Conservation (phyloP, 768 basidiomycete genomes). For the Kwoniella europaea region DNA sequence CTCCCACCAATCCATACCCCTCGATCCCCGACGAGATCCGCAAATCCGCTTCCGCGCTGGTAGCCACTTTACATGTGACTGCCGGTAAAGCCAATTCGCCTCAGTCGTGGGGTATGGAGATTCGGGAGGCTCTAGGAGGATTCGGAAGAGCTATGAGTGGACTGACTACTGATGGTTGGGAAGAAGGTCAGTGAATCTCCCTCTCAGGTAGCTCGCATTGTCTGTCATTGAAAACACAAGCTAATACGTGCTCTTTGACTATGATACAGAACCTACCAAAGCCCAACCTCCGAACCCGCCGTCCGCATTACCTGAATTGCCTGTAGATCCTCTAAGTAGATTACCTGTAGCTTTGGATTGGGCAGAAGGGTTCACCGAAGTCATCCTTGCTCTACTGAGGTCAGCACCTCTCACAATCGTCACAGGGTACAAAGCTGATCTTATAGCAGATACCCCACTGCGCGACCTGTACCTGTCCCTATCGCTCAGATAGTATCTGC, state of each 20-base stretch:
- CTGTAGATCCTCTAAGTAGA: conserved; percentile 33
- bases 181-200: conserved; percentile 33
- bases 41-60: conserved; percentile 24
- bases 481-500: conserved; percentile 52
- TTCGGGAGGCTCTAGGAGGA: conserved; percentile 43
- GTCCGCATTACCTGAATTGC: conserved; percentile 25
- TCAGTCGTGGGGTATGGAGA: conserved; percentile 38
- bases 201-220: no score
- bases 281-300: conserved; percentile 25
- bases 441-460: conserved; percentile 37
- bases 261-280: conserved; percentile 22
- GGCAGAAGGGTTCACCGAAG: conserved; percentile 47
- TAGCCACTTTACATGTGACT: conserved; percentile 38
- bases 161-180: conserved; percentile 40
- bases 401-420: conserved; percentile 11
- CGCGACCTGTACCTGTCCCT: conserved; percentile 55
- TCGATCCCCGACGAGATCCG: conserved; percentile 21
- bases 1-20: conserved; percentile 12
- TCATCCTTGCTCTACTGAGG: conserved; percentile 44
- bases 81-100: conserved; percentile 41
- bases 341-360: conserved; percentile 30
- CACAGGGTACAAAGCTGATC: neutral
- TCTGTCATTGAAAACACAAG: neutral
- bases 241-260: neutral
- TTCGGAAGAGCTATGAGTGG: conserved; percentile 31